phyloP scores from a whole-genome alignment of 78 protist species.

The Anaeramoeba ignava region DNA sequence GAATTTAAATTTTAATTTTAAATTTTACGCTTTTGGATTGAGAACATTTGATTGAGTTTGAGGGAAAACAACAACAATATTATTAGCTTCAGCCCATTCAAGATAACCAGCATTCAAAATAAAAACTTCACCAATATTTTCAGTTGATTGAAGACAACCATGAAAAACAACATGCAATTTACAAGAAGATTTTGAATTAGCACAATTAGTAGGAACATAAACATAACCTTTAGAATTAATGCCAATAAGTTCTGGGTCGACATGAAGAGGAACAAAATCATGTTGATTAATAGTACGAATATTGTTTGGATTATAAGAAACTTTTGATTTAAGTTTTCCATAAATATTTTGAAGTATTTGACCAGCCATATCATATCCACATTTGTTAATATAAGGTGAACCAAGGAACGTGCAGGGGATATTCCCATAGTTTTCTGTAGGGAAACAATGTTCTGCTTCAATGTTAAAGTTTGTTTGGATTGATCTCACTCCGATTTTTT shows the following conservation, averaged over 20 bases:
- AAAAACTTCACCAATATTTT: neutral
- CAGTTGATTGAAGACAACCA: conserved; percentile 22
- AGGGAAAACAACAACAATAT: conserved; percentile 50
- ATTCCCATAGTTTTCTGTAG: conserved; percentile 4
- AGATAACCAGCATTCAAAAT: conserved; percentile 40
- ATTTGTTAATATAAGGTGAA: conserved; percentile 51
- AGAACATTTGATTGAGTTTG: conserved; percentile 26
- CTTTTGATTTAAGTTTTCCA: neutral
- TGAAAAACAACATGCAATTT: conserved; percentile 28
- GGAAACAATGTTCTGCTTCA: conserved; percentile 20
- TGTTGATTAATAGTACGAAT: conserved; percentile 25
- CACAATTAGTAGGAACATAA: conserved; percentile 39
- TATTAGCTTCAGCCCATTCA: conserved; percentile 56
- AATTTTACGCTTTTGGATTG: too few species aligned
- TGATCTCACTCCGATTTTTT: too few species aligned
- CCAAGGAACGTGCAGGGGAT: conserved; percentile 38
- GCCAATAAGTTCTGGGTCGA: conserved; percentile 18
- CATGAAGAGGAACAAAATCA: conserved; percentile 23
- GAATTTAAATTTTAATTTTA: too few species aligned
- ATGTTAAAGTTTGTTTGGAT: too few species aligned
- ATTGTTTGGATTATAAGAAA: conserved; percentile 17
- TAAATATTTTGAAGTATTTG: conserved; percentile 18
- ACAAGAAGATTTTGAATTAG: conserved; percentile 9
- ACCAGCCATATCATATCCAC: conserved; percentile 35
- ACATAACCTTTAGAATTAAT: conserved; percentile 35